phyloP scores from a whole-genome alignment of 139 green algal genomes.

The Chlorella vulgaris region DNA sequence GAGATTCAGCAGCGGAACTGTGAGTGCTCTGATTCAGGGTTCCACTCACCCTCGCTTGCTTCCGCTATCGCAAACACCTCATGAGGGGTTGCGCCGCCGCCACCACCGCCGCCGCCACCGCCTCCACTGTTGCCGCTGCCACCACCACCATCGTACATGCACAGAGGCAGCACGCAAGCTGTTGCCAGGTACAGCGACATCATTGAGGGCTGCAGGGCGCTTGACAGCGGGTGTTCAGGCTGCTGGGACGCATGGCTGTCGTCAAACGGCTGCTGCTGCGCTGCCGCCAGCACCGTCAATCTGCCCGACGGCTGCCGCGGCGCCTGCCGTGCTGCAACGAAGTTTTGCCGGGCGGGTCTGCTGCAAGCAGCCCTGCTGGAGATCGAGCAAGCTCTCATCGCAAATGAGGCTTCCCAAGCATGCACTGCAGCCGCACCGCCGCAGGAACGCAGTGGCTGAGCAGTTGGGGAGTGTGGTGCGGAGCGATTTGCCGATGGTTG shows the following conservation, averaged over 20 bases:
- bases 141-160: slow-evolving; percentile 36
- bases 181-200: neutral
- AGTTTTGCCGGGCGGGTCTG: no score
- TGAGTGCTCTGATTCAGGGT: no score
- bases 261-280: neutral
- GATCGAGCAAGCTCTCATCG: no score
- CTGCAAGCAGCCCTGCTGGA: neutral
- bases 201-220: neutral
- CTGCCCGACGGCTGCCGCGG: no score
- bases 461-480: no score
- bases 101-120: slow-evolving; percentile 50
- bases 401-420: no score
- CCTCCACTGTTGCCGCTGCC: slow-evolving; percentile 39
- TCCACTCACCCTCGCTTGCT: slow-evolving; percentile 32
- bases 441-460: no score
- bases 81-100: slow-evolving; percentile 32
- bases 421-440: no score
- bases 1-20: neutral
- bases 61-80: slow-evolving; percentile 41
- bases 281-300: neutral
- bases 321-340: neutral
- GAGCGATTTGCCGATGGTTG: no score
- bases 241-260: neutral
- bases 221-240: no score
- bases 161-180: slow-evolving; percentile 2